phyloP scores from a whole-genome alignment of 345 rosid species.

The Pistacia atlantica region DNA sequence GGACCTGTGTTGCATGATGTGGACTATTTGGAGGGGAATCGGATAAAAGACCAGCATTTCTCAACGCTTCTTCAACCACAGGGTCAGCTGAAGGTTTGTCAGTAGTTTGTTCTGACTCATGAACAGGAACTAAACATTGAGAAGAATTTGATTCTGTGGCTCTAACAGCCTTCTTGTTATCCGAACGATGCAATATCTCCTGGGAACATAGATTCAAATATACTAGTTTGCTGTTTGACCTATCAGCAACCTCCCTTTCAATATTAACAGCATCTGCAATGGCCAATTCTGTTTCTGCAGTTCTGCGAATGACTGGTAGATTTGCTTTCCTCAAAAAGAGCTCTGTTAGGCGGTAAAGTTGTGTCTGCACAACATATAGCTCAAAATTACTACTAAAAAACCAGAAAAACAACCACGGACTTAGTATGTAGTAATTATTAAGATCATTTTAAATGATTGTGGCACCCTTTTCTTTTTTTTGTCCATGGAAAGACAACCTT shows the following conservation, averaged over 20 bases:
- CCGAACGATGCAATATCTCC: conserved; percentile 63
- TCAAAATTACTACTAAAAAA: not conserved
- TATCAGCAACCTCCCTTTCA: conserved; percentile 78
- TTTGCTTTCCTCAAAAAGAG: conserved; percentile 75
- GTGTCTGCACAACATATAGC: conserved; percentile 57
- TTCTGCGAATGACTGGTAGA: conserved; percentile 61
- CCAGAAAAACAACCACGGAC: not conserved
- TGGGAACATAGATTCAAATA: conserved; percentile 95
- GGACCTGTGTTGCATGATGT: conserved; percentile 30
- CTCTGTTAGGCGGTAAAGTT: conserved; percentile 85
- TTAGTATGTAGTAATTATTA: not conserved
- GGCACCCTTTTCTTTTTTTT: not conserved
- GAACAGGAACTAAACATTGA: conserved; percentile 28
- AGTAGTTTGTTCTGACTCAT: conserved; percentile 35
- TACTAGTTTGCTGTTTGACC: conserved; percentile 82
- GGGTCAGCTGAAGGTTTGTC: conserved; percentile 47
- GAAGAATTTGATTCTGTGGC: conserved; percentile 44
- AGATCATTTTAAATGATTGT: not conserved
- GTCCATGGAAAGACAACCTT: conserved; percentile 4
- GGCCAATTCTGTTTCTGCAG: conserved; percentile 92
- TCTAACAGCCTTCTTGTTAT: conserved; percentile 32
- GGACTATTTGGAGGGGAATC: conserved; percentile 97
- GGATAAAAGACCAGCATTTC: conserved; percentile 85
- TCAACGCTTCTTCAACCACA: conserved; percentile 60
- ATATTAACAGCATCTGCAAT: conserved; percentile 96